Conservation (phyloP, 768 basidiomycete species). For the Pleurotus salmoneostramineus region DNA sequence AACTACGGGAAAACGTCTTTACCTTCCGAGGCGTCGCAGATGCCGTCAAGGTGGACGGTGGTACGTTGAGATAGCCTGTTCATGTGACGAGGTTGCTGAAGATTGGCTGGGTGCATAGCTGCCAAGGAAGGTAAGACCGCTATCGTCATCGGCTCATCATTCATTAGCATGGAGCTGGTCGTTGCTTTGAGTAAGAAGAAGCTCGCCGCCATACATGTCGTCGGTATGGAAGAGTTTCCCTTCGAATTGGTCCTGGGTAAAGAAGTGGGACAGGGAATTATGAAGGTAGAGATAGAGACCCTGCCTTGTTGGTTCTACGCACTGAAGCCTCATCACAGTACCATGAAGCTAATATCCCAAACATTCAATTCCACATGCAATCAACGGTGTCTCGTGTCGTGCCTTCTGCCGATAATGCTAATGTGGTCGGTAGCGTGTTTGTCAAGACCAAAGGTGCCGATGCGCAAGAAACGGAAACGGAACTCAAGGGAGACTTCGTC, state of each 20-base stretch:
- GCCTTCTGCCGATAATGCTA: conserved; percentile 46
- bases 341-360: conserved; percentile 56
- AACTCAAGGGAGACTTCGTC: conserved; percentile 70
- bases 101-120: conserved; percentile 46
- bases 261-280: conserved; percentile 71
- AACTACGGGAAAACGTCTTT: conserved; percentile 70
- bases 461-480: conserved; percentile 29
- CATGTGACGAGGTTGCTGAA: conserved; percentile 55
- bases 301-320: neutral
- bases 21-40: conserved; percentile 71
- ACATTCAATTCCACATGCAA: conserved; percentile 78
- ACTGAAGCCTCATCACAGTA: conserved; percentile 35
- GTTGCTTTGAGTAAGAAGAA: conserved; percentile 68
- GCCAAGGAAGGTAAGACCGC: conserved; percentile 70
- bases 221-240: conserved; percentile 79
- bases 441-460: conserved; percentile 32
- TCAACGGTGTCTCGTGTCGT: conserved; percentile 66
- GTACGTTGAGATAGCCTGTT: conserved; percentile 27
- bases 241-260: conserved; percentile 81
- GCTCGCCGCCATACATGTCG: conserved; percentile 77
- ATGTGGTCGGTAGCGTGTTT: conserved; percentile 59
- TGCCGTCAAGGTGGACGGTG: conserved; percentile 66
- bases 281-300: conserved; percentile 64
- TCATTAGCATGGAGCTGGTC: conserved; percentile 93
- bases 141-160: conserved; percentile 85